Percentiles rank a stretch among this genome's conserved stretches.
Conservation (phyloP, 306 rosid species). For the Castanospermum australe region DNA sequence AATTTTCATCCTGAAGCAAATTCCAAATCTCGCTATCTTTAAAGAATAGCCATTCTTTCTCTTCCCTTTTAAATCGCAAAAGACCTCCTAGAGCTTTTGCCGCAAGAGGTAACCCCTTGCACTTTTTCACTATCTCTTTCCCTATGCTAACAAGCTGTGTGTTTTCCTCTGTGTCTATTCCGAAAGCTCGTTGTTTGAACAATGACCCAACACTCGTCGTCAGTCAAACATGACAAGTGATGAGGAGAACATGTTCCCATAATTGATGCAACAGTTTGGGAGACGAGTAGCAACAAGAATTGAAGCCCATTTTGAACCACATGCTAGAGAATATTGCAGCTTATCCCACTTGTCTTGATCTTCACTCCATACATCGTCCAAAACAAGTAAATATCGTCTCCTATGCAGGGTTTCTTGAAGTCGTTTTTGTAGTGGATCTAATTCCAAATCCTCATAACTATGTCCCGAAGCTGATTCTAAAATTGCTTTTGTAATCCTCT, state of each 20-base stretch:
- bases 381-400: constrained; percentile 18
- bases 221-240: not conserved
- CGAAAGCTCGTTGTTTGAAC: constrained; percentile 23
- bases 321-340: constrained; percentile 2
- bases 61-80: too few species aligned
- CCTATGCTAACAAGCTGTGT: not conserved
- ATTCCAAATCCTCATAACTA: not conserved
- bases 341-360: constrained; percentile 22
- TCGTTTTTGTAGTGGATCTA: not conserved
- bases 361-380: constrained; percentile 39
- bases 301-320: constrained; percentile 12
- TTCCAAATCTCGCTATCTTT: not conserved
- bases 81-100: too few species aligned
- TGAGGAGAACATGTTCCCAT: constrained; percentile 16
- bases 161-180: not conserved
- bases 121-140: not conserved
- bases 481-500: not conserved
- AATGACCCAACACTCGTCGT: constrained; percentile 27
- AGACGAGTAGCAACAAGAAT: constrained; percentile 25
- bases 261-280: constrained; percentile 7
- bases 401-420: not conserved
- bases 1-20: not conserved
- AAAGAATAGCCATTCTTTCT: not conserved
- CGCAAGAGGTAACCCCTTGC: too few species aligned
- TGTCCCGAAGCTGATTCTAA: not conserved